Conservation (phyloP, 345 rosid genomes). For the Cardiospermum halicacabum region DNA sequence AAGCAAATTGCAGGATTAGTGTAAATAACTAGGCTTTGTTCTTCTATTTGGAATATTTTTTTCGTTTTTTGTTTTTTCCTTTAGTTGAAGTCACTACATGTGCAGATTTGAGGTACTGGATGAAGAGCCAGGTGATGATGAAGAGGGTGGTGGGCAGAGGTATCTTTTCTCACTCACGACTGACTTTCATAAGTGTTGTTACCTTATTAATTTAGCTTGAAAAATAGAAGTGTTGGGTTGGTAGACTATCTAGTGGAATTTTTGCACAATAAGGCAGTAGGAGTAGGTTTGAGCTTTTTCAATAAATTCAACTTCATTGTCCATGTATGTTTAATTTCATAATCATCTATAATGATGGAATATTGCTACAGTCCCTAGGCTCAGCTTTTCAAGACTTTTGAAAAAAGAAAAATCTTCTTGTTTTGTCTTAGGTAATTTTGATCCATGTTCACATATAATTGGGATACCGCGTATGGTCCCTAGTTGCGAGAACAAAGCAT, state of each 20-base stretch:
- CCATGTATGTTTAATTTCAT: background rate
- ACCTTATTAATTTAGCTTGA: background rate
- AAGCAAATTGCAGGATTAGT: background rate
- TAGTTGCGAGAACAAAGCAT: no score
- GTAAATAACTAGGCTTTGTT: background rate
- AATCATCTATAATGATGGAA: background rate
- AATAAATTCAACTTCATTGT: background rate
- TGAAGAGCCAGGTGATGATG: conserved; percentile 98
- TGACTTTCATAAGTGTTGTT: background rate
- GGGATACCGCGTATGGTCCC: no score
- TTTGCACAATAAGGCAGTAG: background rate
- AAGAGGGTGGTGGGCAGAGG: conserved; percentile 80
- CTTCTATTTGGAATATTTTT: background rate
- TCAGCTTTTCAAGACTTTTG: background rate
- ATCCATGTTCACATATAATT: no score
- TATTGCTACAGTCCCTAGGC: background rate
- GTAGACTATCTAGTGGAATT: background rate
- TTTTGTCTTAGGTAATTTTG: no score
- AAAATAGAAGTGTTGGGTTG: background rate
- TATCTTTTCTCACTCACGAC: conserved; percentile 18
- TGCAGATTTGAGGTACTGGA: conserved; percentile 88
- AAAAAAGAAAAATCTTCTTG: no score
- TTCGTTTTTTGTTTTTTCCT: no score
- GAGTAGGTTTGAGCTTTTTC: background rate
- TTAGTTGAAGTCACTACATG: conserved; percentile 3